phyloP scores from a whole-genome alignment of 768 basidiomycete species.

The Pulveroboletus sp. region DNA sequence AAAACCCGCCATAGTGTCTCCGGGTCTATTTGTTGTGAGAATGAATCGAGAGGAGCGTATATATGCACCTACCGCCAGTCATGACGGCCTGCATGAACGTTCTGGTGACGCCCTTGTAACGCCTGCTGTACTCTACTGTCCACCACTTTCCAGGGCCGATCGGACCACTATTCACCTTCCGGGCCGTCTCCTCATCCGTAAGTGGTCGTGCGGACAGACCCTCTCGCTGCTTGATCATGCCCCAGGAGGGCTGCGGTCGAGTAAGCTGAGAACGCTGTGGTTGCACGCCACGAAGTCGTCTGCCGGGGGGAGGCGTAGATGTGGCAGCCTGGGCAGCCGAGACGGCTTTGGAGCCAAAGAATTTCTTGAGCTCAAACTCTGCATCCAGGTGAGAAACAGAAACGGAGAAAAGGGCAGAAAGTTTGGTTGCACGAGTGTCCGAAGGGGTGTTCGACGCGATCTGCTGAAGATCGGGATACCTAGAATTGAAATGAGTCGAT shows the following conservation, averaged over 20 bases:
- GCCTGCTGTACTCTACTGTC: conserved; percentile 82
- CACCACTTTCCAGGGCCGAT: conserved; percentile 72
- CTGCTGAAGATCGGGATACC: conserved; percentile 53
- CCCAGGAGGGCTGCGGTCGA: conserved; percentile 73
- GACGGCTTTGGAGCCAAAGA: conserved; percentile 91
- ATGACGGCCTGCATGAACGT: conserved; percentile 78
- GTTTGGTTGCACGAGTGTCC: conserved; percentile 30
- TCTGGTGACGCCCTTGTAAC: conserved; percentile 76
- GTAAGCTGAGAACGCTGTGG: conserved; percentile 66
- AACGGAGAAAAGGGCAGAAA: conserved; percentile 66
- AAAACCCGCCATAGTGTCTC: conserved; percentile 74
- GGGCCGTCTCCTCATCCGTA: conserved; percentile 48
- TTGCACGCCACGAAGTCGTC: conserved; percentile 36
- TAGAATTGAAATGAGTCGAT: conserved; percentile 19
- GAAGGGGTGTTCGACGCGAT: conserved; percentile 22
- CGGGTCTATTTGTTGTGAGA: conserved; percentile 50
- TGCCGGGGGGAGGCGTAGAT: conserved; percentile 33
- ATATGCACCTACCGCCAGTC: conserved; percentile 62
- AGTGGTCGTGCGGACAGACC: conserved; percentile 66
- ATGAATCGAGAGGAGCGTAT: neutral
- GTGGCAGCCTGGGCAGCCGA: conserved; percentile 48
- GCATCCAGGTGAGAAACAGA: conserved; percentile 78
- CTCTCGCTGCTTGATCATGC: conserved; percentile 61
- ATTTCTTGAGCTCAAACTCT: conserved; percentile 86
- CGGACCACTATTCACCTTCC: conserved; percentile 41